Conservation (phyloP, 2,329 filamentous ascomycete species). For the Thelonectria olida region DNA sequence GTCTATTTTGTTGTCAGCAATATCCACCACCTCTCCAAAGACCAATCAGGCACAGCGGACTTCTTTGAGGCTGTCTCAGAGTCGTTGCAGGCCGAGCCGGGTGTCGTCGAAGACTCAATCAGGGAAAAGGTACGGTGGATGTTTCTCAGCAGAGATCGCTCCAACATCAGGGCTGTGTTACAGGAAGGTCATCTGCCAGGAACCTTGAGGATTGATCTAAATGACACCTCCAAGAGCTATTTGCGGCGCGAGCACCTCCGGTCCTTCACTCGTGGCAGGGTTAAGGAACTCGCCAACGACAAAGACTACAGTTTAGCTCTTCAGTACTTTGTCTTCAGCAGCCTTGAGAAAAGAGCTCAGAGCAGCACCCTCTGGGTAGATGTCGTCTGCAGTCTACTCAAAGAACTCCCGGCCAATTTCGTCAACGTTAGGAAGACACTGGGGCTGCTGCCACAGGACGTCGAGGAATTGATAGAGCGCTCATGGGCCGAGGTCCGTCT, state of each 20-base stretch:
- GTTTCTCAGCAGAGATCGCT: slow-evolving; percentile 46
- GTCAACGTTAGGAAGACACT: slow-evolving; percentile 12
- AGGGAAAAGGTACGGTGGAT: slow-evolving; percentile 45
- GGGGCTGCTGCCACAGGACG: slow-evolving; percentile 12
- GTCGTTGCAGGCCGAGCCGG: neutral
- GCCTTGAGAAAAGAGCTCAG: slow-evolving; percentile 14
- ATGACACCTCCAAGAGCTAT: slow-evolving; percentile 14
- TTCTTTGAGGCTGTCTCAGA: neutral
- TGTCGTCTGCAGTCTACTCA: slow-evolving; percentile 11
- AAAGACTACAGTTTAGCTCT: slow-evolving; percentile 12
- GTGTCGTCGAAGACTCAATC: neutral
- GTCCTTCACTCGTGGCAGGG: slow-evolving; percentile 7
- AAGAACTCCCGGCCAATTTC: slow-evolving; percentile 10
- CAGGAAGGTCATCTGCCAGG: neutral
- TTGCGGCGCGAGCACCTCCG: slow-evolving; percentile 12
- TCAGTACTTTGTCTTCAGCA: slow-evolving; percentile 16
- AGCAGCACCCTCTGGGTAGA: slow-evolving; percentile 19
- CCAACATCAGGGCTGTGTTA: slow-evolving; percentile 14
- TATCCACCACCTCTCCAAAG: slow-evolving; percentile 48
- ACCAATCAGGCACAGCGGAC: slow-evolving; percentile 27
- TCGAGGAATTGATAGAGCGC: slow-evolving; percentile 7
- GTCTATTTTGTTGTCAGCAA: slow-evolving; percentile 54
- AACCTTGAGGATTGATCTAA: slow-evolving; percentile 17
- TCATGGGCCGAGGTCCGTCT: slow-evolving; percentile 18
- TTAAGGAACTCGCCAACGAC: neutral